Evolutionary conservation across 208 protist genomes (phyloP), one percentile per base, ranked within the genome.

Genomic region (Wallacemonas sp.): DNA sequence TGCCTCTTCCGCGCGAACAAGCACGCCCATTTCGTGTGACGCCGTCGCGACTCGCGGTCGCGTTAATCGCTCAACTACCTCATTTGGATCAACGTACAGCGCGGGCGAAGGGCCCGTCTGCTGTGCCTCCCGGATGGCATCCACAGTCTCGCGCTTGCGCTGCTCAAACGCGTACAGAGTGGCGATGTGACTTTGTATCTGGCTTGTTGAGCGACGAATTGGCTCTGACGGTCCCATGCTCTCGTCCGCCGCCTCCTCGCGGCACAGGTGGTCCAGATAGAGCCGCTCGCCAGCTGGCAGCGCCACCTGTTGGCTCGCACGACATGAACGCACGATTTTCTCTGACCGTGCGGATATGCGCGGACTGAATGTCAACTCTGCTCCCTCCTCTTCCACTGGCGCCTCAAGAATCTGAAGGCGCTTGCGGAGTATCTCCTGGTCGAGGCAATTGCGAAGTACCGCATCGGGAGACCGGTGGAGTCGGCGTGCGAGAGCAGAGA

Each of bases 111-210:
- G 27, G 12, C 64, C 22, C 1, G 31, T 54, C 44, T 73, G 46
- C 30, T 54, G 39, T 11, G 74, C 66, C n/a, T 84, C 79, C 9
- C 77, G 81, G n/a, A 82, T 34, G 34, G 51, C 62, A 19, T 72
- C 45, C 31, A 91, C 56, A n/a, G 76, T 63, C n/a, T 39, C 45
- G 31, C 71, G 66, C 28, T 73, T 72, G 39, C 77, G 73, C 36
- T 55, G 21, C 54, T 92, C 82, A 41, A 71, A 85, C 1, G 45
- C 38, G 55, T 86, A 80, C 17, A 92, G 73, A 27, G 59, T 59
- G 38, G 72, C 72, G 42, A 92, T 72, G 62, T 83, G 86, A 3
- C 68, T 75, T 5, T 70, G 75, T 22, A 89, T 81, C 28, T 87
- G 77, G 14, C 49, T 56, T 30, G 44, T 19, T 26, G 75, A 73